Conservation (phyloP, 164 flowering plant genomes). For the Piper betle region DNA sequence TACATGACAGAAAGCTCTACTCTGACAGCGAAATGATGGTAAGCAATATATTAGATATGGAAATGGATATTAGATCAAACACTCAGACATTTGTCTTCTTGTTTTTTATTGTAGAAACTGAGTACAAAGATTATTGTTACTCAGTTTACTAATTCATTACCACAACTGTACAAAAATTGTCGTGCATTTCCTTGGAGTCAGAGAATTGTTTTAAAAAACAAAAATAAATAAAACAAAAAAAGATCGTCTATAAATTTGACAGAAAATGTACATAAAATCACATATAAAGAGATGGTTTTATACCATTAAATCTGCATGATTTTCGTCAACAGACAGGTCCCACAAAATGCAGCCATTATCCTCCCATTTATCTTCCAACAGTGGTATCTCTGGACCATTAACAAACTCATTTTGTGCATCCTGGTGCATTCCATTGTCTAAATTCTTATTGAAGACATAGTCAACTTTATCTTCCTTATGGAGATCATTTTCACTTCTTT, state of each 20-base stretch:
- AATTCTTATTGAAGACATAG: background rate
- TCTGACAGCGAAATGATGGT: background rate
- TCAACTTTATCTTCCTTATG: slow-evolving; percentile 8
- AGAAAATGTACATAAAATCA: background rate
- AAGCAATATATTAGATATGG: no score
- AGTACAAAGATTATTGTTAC: no score
- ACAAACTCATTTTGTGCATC: slow-evolving; percentile 2
- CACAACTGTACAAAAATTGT: no score
- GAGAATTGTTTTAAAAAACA: background rate
- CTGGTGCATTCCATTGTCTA: slow-evolving; percentile 6
- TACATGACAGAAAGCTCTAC: background rate
- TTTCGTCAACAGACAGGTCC: slow-evolving; percentile 77
- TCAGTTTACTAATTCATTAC: no score
- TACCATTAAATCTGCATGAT: slow-evolving; percentile 92
- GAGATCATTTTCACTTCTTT: slow-evolving; percentile 4
- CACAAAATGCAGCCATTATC: slow-evolving; percentile 87
- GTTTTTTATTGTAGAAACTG: no score
- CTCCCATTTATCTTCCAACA: slow-evolving; percentile 63
- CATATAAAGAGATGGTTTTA: background rate
- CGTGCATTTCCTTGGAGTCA: no score
- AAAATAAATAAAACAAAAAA: background rate
- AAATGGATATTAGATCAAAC: no score
- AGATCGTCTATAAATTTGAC: background rate
- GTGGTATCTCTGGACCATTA: slow-evolving; percentile 9
- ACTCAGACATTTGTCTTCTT: no score